Conservation (phyloP, 2,329 filamentous ascomycete species). For the Zasmidium citrigriseum region DNA sequence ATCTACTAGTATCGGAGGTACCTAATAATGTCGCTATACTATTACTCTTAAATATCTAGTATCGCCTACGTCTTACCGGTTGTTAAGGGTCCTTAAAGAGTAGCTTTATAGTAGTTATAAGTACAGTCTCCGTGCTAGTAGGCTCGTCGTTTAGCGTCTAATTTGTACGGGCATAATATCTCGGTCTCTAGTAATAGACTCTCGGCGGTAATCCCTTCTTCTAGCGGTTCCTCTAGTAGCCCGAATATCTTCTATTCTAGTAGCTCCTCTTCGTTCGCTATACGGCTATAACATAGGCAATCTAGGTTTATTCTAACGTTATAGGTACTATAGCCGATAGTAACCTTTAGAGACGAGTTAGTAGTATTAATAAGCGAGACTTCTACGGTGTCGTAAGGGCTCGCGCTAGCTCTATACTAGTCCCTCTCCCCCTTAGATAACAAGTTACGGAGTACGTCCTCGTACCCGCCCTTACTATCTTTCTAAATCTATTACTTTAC, state of each 20-base stretch:
- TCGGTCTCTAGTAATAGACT: background rate
- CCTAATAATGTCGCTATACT: background rate
- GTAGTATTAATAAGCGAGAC: background rate
- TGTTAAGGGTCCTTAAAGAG: background rate
- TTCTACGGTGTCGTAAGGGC: background rate
- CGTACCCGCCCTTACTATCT: background rate
- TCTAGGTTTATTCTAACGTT: background rate
- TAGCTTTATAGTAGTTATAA: background rate
- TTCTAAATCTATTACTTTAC: background rate
- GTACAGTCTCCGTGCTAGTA: background rate
- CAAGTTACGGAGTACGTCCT: background rate
- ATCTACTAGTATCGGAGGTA: background rate
- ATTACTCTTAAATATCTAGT: background rate
- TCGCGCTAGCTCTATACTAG: background rate
- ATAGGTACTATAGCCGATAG: background rate
- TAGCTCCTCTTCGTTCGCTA: background rate
- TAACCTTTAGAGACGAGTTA: background rate
- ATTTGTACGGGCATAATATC: background rate
- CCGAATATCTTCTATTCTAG: background rate
- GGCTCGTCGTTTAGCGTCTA: background rate
- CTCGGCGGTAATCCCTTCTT: background rate
- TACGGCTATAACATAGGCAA: background rate
- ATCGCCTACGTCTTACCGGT: background rate
- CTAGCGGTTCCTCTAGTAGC: background rate
- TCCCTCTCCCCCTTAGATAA: background rate